These are phyloP conservation scores for Penicillium sp. DNA, from an alignment of 2,329 filamentous ascomycete species.

Conservation along the genomic window DNA sequence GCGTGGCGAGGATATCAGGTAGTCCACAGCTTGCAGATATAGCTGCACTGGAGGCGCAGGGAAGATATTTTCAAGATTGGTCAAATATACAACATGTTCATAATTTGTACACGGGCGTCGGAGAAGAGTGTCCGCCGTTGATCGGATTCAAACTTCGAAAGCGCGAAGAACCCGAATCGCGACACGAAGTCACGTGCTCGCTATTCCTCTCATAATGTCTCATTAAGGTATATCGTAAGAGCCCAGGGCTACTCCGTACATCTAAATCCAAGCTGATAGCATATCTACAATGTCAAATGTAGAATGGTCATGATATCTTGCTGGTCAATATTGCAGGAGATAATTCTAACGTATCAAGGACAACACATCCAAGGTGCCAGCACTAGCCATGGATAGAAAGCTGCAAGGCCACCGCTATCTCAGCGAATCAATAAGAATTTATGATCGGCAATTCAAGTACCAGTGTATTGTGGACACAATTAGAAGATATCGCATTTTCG, in stretches of 20 bases:
- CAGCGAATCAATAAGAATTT: slow-evolving; percentile 1
- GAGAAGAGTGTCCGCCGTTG: neutral
- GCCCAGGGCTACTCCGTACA: neutral
- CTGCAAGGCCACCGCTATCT: neutral
- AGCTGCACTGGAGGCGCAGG: too few species aligned
- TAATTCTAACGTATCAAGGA: slow-evolving; percentile 9
- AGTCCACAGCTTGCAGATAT: too few species aligned
- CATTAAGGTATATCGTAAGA: too few species aligned
- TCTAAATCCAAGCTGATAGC: neutral
- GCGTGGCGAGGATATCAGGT: neutral
- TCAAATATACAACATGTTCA: slow-evolving; percentile 14
- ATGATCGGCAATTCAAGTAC: neutral
- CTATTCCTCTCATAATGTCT: neutral
- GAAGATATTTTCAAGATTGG: neutral
- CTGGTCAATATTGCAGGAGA: slow-evolving; percentile 11
- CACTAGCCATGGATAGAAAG: slow-evolving; percentile 1
- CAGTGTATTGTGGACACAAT: neutral
- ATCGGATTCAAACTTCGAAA: slow-evolving; percentile 4
- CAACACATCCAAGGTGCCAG: slow-evolving; percentile 6
- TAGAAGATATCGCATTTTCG: neutral
- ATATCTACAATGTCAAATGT: neutral
- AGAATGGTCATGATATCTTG: neutral
- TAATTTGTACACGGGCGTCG: neutral
- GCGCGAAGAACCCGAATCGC: slow-evolving; percentile 16
- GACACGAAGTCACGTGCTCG: slow-evolving; percentile 28